Base-by-base conservation (phyloP, 1,139 yeast genomes). In the Hyphopichia khmerensis region DNA sequence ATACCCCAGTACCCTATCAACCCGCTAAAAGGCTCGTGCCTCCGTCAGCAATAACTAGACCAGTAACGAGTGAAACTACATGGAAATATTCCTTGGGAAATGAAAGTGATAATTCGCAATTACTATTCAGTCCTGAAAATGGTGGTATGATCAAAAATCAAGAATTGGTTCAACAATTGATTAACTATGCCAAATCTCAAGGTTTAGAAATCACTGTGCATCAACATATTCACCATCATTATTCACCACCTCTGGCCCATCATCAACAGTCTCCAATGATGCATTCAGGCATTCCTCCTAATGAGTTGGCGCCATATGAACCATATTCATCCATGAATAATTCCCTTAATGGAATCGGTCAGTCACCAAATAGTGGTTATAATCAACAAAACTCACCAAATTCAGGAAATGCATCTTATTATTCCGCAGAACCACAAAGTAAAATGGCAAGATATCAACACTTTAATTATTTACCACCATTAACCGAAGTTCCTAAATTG, bases 171-270 rank as follows among this genome's bases (percentile, higher is more conserved):
- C 80, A 79, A 40, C 69, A 74, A 46, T 61, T 86, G 9, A 71
- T 85, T 10, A 76, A 79, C 30, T 75, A 82, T 43, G 95, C 96
- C 1, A 79, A 79, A 44, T 65, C 68, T 35, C 69, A 79, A 50
- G 76, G 80, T 26, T 72, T 87, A 43, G 76, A 80, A 43, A 74
- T 89, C 10, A 82, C 89, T 4, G 79, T 89, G 15, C 96, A 88
- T 62, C 96, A 89, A 58, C 96, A 89, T 62, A 83, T 87, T 40
- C 89, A 86, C 55, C 87, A 84, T 56, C 86, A 80, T 57, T 80
- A 80, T 55, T 63, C 74, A 2, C 72, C 78, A 1, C 69, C 64
- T 3, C 24, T 4, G 4, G 13, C 16, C 21, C 33, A n/a, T 18
- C 33, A 18, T 13, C 29, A 26, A 11, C 29, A 26, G n/a, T 31